Conservation (phyloP, 2,329 filamentous ascomycete genomes). For the Sporothrix pseudoabietina region DNA sequence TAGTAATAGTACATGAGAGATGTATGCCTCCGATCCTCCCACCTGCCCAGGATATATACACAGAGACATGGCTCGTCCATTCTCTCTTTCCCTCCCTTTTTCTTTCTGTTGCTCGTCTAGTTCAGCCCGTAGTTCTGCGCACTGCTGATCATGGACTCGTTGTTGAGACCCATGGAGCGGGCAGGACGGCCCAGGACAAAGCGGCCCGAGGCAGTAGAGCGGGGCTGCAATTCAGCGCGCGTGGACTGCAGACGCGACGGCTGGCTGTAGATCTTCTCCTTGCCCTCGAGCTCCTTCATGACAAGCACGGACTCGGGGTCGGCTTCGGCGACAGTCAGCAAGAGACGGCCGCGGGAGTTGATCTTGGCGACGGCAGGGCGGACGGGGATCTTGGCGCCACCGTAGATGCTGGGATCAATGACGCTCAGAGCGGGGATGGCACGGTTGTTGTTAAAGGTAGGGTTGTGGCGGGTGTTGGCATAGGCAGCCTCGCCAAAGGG, state of each 20-base stretch:
- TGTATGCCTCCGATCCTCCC: not conserved
- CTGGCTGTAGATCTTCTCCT: constrained; percentile 42
- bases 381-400: constrained; percentile 59
- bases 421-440: constrained; percentile 43
- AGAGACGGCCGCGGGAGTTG: constrained; percentile 54
- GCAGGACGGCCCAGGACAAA: constrained; percentile 4
- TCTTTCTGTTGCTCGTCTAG: not conserved
- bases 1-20: constrained; percentile 27
- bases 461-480: constrained; percentile 38
- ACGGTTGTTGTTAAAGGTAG: constrained; percentile 24
- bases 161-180: not conserved
- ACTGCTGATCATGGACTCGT: constrained; percentile 41
- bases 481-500: constrained; percentile 49
- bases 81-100: not conserved
- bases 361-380: constrained; percentile 49
- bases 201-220: not conserved
- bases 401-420: constrained; percentile 51
- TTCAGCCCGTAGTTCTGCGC: constrained; percentile 46
- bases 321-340: constrained; percentile 49
- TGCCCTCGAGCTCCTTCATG: constrained; percentile 49
- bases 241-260: constrained; percentile 31
- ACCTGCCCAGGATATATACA: constrained; percentile 25
- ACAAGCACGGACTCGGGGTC: constrained; percentile 47
- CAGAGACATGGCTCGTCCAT: constrained; percentile 4
- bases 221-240: constrained; percentile 36